phyloP scores from a whole-genome alignment of 345 rosid genomes.

The Viola odorata region DNA sequence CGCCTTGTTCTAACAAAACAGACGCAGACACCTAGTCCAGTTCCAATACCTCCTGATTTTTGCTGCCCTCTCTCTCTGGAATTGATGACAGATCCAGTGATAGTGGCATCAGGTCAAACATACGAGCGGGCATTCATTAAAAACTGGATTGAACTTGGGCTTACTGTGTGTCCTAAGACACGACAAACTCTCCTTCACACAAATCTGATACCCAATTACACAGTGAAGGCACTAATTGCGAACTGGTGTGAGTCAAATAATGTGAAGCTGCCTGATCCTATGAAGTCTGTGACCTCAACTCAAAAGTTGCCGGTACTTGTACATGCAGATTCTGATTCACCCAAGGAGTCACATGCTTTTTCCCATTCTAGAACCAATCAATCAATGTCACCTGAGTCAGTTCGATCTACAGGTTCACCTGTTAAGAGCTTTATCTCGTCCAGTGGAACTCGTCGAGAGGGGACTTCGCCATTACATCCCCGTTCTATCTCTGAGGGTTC shows the following conservation, averaged over 20 bases:
- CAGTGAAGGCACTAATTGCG: slow-evolving; percentile 86
- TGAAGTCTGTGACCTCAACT: slow-evolving; percentile 44
- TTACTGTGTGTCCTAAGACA: slow-evolving; percentile 94
- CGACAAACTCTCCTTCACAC: slow-evolving; percentile 69
- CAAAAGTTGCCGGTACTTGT: slow-evolving; percentile 52
- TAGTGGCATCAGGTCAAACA: slow-evolving; percentile 92
- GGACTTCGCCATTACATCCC: slow-evolving; percentile 54
- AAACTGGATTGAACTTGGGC: slow-evolving; percentile 90
- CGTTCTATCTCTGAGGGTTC: slow-evolving; percentile 53
- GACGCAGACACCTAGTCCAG: slow-evolving; percentile 63
- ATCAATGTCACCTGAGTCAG: slow-evolving; percentile 45
- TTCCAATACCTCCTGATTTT: slow-evolving; percentile 91
- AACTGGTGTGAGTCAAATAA: slow-evolving; percentile 92
- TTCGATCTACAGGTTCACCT: slow-evolving; percentile 37
- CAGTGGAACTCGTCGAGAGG: slow-evolving; percentile 37
- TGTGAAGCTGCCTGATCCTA: slow-evolving; percentile 79
- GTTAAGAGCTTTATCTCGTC: slow-evolving; percentile 36
- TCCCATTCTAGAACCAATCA: slow-evolving; percentile 32
- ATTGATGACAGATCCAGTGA: slow-evolving; percentile 97
- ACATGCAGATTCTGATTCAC: slow-evolving; percentile 43
- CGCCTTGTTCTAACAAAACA: slow-evolving; percentile 68
- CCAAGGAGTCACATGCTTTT: slow-evolving; percentile 27
- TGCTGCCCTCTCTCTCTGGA: slow-evolving; percentile 95
- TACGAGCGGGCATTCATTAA: slow-evolving; percentile 84
- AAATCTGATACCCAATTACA: slow-evolving; percentile 88